These are phyloP conservation scores for Biancaea sappan DNA, from an alignment of 306 rosid species.

Conservation along the genomic window DNA sequence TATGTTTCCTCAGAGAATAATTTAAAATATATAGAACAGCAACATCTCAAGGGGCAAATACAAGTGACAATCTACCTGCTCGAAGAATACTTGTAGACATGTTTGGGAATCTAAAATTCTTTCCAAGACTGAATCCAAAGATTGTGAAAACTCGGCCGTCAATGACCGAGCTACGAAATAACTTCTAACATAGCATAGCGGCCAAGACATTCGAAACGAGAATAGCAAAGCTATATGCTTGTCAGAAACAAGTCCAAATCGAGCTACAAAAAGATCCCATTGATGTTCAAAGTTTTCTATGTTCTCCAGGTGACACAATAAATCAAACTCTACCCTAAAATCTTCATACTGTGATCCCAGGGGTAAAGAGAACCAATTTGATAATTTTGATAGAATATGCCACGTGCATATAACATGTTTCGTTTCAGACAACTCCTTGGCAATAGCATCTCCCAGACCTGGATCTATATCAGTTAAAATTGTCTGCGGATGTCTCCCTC, in stretches of 20 bases:
- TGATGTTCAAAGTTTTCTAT: conserved; percentile 65
- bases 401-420: conserved; percentile 59
- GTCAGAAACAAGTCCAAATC: conserved; percentile 59
- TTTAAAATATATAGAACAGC: neutral
- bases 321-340: conserved; percentile 61
- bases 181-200: conserved; percentile 49
- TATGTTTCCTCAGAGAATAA: too few species aligned
- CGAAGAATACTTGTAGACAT: conserved; percentile 59
- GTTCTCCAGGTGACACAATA: conserved; percentile 60
- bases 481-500: conserved; percentile 64
- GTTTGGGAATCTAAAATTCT: conserved; percentile 48
- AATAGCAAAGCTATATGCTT: conserved; percentile 56
- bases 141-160: conserved; percentile 54
- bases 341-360: conserved; percentile 53
- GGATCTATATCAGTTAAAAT: conserved; percentile 64
- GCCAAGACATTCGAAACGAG: conserved; percentile 54
- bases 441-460: conserved; percentile 57
- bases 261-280: conserved; percentile 59
- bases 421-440: conserved; percentile 57
- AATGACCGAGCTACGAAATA: conserved; percentile 60
- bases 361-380: conserved; percentile 62
- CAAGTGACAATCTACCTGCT: conserved; percentile 47
- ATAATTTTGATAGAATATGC: conserved; percentile 62
- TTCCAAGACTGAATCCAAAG: conserved; percentile 51
- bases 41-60: neutral